Percentiles rank a stretch among this genome's conserved stretches.
phyloP scores from a whole-genome alignment of 2,329 filamentous ascomycete species.

The Fusarium mexicanum region DNA sequence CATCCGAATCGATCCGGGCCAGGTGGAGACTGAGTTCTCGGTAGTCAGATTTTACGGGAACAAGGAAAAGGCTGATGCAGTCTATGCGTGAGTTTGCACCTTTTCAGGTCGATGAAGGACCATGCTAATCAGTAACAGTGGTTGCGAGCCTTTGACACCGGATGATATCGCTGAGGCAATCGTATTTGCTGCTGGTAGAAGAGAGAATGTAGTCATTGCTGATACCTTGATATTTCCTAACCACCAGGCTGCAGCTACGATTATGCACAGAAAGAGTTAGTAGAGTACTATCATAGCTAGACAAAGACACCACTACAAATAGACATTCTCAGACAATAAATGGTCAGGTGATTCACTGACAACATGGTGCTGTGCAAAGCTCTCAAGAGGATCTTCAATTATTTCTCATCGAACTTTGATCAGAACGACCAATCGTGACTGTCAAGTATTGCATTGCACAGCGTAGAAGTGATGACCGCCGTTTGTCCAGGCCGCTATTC shows the following conservation, averaged over 20 bases:
- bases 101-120: not conserved
- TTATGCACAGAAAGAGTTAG: conserved; percentile 45
- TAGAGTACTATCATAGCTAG: not conserved
- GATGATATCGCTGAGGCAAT: conserved; percentile 92
- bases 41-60: conserved; percentile 88
- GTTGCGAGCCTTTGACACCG: conserved; percentile 83
- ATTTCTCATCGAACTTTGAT: too few species aligned
- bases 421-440: too few species aligned
- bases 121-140: conserved; percentile 54
- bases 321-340: not conserved
- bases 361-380: not conserved
- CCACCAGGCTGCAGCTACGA: conserved; percentile 67
- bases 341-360: rapidly evolving
- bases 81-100: conserved; percentile 74
- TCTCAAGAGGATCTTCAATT: rapidly evolving
- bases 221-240: conserved; percentile 88
- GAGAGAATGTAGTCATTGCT: conserved; percentile 90
- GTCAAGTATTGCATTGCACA: not conserved
- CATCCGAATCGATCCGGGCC: conserved; percentile 88
- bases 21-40: conserved; percentile 96
- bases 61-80: conserved; percentile 86
- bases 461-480: not conserved
- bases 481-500: rapidly evolving
- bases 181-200: conserved; percentile 83
- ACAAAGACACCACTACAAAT: not conserved